Evolutionary conservation across 176 grass and related monocot genomes (phyloP), one percentile per base, ranked within the genome.

Genomic region (Eleusine coracana): DNA sequence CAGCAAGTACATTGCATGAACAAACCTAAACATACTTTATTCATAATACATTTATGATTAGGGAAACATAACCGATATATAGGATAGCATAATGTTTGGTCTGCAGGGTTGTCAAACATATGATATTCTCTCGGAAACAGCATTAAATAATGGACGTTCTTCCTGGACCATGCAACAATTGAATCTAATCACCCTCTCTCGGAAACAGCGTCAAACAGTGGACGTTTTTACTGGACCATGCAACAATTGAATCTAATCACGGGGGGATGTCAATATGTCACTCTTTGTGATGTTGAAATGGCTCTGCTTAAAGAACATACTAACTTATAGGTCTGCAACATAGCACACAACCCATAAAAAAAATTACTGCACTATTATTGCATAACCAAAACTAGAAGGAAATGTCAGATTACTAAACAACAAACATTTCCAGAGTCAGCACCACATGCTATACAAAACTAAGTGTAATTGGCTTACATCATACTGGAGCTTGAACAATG

Each of bases 1-100:
- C 55, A 56, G 80, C 73, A 90, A 79, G 84, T 86, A 80, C 88
- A 87, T 80, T 79, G 88, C 52, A 90, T 80, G 77, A 75, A 74
- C 69, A 80, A 83, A 79, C 28, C 54, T 83, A 75, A 66, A 55
- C n/a, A 79, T 80, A 70, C 36, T 86, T 28, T 83, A 87, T 80
- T 87, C 75, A 18, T 54, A 68, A 62, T 60, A 73, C 68, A 79
- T 86, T 90, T 83, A 86, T 90, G 83, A 77, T 70, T 28, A 68
- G 23, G 11, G 69, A 86, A 73, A 74, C 50, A 61, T 42, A 61
- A 16, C 70, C 3, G 2, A 52, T 61, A 78, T 78, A 78, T 68
- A 90, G 71, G 37, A 77, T 86, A 66, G 58, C 29, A 71, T 66
- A 60, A 40, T 82, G 67, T 64, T 74, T 78, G 60, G 60, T 79